Conservation (phyloP, 108 stramenopile genomes). For the Asterionellopsis glacialis region DNA sequence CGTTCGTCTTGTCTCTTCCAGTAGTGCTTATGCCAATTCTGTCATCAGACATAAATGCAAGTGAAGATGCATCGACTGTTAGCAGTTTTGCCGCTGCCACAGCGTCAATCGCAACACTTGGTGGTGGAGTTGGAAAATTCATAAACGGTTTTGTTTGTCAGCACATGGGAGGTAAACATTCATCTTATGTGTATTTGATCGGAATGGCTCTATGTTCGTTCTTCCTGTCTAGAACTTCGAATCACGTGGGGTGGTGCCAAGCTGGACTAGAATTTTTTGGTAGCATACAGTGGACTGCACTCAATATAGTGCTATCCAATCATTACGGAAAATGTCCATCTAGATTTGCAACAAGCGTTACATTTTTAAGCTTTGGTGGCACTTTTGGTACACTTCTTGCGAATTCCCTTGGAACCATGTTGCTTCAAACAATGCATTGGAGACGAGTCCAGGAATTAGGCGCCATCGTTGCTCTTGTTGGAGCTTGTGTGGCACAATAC, state of each 20-base stretch:
- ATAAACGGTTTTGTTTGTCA: constrained; percentile 45
- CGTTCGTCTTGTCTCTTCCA: too few species aligned
- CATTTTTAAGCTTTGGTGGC: neutral
- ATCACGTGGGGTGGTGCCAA: neutral
- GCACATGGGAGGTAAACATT: neutral
- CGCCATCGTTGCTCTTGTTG: neutral
- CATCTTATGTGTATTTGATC: neutral
- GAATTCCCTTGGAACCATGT: neutral
- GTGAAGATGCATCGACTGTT: too few species aligned
- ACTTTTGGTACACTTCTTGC: constrained; percentile 2
- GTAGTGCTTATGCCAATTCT: too few species aligned
- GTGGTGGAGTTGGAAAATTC: constrained; percentile 36
- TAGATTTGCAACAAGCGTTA: constrained; percentile 1
- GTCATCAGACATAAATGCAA: too few species aligned
- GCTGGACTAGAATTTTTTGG: constrained; percentile 14
- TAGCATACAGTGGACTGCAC: constrained; percentile 9
- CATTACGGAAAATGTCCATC: neutral
- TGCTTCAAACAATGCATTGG: too few species aligned
- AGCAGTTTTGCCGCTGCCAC: neutral
- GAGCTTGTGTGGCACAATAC: neutral
- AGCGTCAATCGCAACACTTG: constrained; percentile 15
- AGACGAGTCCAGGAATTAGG: too few species aligned
- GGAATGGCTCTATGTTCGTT: neutral
- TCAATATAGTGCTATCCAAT: neutral
- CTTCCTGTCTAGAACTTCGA: neutral